Percentiles rank a stretch among this genome's conserved stretches.
These are phyloP conservation scores for Drechslerella dactyloides DNA, from an alignment of 2,329 filamentous ascomycete species.

Conservation along the genomic window DNA sequence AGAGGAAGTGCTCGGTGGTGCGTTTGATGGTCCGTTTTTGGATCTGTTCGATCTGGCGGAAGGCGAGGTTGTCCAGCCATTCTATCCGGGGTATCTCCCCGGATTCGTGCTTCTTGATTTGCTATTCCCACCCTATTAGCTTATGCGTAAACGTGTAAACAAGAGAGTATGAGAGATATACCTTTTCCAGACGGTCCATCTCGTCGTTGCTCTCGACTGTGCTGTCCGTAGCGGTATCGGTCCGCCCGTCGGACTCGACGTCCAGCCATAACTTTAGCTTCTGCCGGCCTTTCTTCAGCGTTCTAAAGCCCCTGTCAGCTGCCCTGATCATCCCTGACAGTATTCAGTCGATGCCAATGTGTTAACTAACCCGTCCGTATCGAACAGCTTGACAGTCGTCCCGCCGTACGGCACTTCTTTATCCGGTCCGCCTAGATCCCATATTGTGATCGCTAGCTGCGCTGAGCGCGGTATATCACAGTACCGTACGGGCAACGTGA, in stretches of 20 bases:
- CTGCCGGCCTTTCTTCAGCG: conserved; percentile 86
- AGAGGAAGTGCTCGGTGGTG: conserved; percentile 75
- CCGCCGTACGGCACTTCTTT: conserved; percentile 84
- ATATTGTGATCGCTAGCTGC: conserved; percentile 88
- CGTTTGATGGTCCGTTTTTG: conserved; percentile 59
- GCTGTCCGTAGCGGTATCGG: conserved; percentile 75
- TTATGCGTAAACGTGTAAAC: background rate
- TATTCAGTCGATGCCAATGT: background rate
- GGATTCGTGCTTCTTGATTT: conserved; percentile 98
- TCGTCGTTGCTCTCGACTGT: conserved; percentile 77
- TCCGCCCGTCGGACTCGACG: conserved; percentile 82
- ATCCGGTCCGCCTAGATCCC: conserved; percentile 80
- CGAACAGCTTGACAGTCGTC: conserved; percentile 90
- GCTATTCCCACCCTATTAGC: conserved; percentile 44
- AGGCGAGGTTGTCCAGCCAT: conserved; percentile 95
- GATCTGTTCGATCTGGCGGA: conserved; percentile 81
- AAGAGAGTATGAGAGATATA: conserved; percentile 12
- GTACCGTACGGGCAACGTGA: conserved; percentile 83
- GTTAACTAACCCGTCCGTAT: conserved; percentile 73
- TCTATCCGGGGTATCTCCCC: conserved; percentile 90
- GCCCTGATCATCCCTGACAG: conserved; percentile 6
- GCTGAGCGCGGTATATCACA: conserved; percentile 80
- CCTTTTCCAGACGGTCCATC: conserved; percentile 81
- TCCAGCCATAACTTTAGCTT: conserved; percentile 86
- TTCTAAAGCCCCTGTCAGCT: conserved; percentile 48